phyloP scores from a whole-genome alignment of 169 alveolate species.

The Ichthyophthirius multifiliis region DNA sequence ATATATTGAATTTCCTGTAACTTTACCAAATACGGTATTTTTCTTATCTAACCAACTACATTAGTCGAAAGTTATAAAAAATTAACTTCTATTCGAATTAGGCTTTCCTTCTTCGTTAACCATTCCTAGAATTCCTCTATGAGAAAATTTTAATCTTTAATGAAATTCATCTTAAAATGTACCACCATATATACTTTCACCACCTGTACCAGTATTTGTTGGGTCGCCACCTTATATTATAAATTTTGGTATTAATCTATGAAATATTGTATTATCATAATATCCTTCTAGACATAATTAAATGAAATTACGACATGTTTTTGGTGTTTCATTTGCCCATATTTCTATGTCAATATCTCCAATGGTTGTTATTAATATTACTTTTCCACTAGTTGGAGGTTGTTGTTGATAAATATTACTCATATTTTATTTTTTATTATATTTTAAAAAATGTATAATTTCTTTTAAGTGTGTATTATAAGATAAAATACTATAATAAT shows the following conservation, averaged over 20 bases:
- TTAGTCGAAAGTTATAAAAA: conserved; percentile 91
- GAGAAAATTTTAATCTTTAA: conserved; percentile 87
- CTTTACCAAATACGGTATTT: conserved; percentile 93
- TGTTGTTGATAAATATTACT: not conserved
- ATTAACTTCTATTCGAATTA: conserved; percentile 76
- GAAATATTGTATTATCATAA: conserved; percentile 84
- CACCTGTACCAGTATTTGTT: conserved; percentile 98
- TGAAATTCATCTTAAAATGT: conserved; percentile 96
- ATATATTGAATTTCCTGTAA: conserved; percentile 82
- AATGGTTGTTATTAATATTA: conserved; percentile 86
- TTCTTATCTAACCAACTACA: conserved; percentile 87
- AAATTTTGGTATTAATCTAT: conserved; percentile 94
- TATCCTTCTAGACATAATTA: conserved; percentile 87
- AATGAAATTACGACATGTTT: conserved; percentile 87
- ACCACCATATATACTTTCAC: conserved; percentile 94
- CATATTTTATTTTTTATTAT: no score
- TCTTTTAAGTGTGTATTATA: no score
- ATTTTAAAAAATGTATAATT: no score
- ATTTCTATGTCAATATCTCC: conserved; percentile 92
- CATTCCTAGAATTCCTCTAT: conserved; percentile 84
- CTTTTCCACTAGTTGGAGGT: conserved; percentile 92
- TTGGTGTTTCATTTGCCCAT: conserved; percentile 92
- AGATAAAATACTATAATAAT: no score
- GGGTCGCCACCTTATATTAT: conserved; percentile 99
- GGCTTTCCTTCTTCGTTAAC: conserved; percentile 49